Evolutionary conservation across 1,284 basidiomycete species (phyloP).

Genomic region (Filobasidium uniguttulatum): DNA sequence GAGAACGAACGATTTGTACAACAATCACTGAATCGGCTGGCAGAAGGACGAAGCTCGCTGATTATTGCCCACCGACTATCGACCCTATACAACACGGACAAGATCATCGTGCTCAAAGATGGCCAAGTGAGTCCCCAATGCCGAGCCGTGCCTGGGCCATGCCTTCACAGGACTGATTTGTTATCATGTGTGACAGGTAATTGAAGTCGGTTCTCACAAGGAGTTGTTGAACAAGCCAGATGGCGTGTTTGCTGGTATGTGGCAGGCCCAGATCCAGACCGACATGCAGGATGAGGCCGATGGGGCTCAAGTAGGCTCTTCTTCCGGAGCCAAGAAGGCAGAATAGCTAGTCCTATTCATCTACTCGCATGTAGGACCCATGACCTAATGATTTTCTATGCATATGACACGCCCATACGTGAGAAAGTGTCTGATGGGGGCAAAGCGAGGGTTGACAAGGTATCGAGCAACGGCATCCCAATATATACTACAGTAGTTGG

Average conservation of each 20-base stretch:
- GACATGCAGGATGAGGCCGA: constrained; percentile 16
- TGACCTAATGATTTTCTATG: no score
- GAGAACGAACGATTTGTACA: constrained; percentile 74
- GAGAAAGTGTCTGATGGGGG: no score
- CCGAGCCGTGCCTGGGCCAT: no score
- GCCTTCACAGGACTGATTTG: no score
- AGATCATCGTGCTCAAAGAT: constrained; percentile 37
- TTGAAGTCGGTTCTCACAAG: constrained; percentile 60
- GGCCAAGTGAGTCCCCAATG: constrained; percentile 22
- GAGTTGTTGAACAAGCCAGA: constrained; percentile 57
- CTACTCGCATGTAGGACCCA: no score
- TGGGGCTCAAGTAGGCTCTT: no score
- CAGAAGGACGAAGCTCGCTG: constrained; percentile 53
- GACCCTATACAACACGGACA: constrained; percentile 61
- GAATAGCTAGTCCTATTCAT: no score
- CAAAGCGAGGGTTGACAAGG: no score
- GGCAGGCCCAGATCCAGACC: constrained; percentile 52
- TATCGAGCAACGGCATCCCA: no score
- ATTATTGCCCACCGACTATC: constrained; percentile 61
- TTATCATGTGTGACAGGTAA: constrained; percentile 43
- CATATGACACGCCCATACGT: no score
- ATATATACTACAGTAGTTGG: no score
- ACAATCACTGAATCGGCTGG: constrained; percentile 56
- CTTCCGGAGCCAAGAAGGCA: no score
- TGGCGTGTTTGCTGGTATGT: constrained; percentile 64